phyloP scores from a whole-genome alignment of 148 eudicot genomes.

The Oxyria digyna region DNA sequence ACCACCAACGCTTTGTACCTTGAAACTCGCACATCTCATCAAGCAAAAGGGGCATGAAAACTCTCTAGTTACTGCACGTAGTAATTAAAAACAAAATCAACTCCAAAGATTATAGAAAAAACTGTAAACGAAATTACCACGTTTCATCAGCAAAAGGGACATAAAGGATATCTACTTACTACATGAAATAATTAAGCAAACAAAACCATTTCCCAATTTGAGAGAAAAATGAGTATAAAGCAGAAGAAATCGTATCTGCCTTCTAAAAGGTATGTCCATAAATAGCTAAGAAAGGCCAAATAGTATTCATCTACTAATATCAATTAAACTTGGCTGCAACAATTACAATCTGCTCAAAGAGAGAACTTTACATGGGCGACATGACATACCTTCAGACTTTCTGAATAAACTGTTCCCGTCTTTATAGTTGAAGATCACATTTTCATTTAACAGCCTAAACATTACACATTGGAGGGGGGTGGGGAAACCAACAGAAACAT shows the following conservation, averaged over 20 bases:
- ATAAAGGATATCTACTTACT: slow-evolving; percentile 68
- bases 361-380: background rate
- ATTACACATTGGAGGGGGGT: background rate
- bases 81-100: slow-evolving; percentile 9
- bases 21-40: slow-evolving; percentile 75
- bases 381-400: slow-evolving; percentile 62
- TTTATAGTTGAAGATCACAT: slow-evolving; percentile 77
- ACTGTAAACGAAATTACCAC: background rate
- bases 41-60: slow-evolving; percentile 92
- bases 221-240: background rate
- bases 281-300: background rate
- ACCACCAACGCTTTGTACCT: slow-evolving; percentile 32
- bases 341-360: background rate
- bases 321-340: background rate
- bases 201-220: background rate
- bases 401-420: slow-evolving; percentile 50
- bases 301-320: background rate
- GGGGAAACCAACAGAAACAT: background rate
- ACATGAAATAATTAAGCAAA: slow-evolving; percentile 16
- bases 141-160: slow-evolving; percentile 58
- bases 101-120: background rate
- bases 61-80: slow-evolving; percentile 61
- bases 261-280: background rate
- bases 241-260: background rate
- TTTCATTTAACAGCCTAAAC: slow-evolving; percentile 63